Base-by-base conservation (phyloP, 1,284 basidiomycete genomes). In the Exobasidium rhododendri region DNA sequence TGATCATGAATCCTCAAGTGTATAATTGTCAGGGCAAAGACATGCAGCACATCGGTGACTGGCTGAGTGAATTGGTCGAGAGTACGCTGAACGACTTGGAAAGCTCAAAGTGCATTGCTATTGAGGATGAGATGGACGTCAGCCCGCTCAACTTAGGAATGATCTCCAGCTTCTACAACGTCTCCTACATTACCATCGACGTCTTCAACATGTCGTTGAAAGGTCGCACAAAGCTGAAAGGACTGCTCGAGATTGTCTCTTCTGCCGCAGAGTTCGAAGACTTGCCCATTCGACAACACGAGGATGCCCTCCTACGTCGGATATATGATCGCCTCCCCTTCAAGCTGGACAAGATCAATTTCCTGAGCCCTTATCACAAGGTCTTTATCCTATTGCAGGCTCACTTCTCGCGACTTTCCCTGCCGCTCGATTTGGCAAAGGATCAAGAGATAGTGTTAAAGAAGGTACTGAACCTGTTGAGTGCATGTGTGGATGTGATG, bases 281-380 rank as follows among this genome's bases (percentile, higher is more conserved):
- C 7, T 88, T 98, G 63, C 93, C 94, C 2, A 97, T 98, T 69
- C 88, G 94, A 28, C 89, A 94, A 55, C 76, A 79, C 58, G 77
- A 79, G 52, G 77, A 79, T 51, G 62, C 69, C 6, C 13, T 78
- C 5, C 58, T 79, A 47, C 66, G 64, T 87, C 87, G 91, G 13
- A 90, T 96, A 67, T 98, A 98, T 81, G 93, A 97, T 78, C 90
- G 94, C n/a, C 88, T 97, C 0, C 94, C 94, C 0, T 91, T 97
- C 82, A 98, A 98, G 83, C 84, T 97, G 45, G 84, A 84, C 55
- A 64, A 65, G 50, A 88, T 92, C 61, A 90, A 97, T 82, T 96
- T 92, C 81, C 89, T 92, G 74, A 90, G 89, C 28, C 94, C 94
- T 0, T 89, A 94, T 80, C 97, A 98, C 88, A 98, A 99, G 84